Evolutionary conservation across 257 asterid species (phyloP), one percentile per base, ranked within the genome.

Genomic region (Jacaranda copaia): DNA sequence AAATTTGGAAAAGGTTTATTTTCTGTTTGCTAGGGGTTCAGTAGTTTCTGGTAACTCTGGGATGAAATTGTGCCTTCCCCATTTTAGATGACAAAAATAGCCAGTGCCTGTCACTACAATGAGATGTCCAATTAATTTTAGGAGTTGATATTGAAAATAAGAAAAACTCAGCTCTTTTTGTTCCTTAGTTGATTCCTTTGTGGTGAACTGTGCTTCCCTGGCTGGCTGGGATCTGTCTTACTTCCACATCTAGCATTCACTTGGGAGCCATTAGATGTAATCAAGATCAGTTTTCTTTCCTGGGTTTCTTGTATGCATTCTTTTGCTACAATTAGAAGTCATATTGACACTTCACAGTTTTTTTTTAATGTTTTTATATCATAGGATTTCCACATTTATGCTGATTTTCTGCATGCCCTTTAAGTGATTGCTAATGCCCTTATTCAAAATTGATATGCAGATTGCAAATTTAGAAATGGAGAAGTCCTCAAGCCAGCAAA

Each of bases 401-500:
- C 70, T 55, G 66, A 39, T 59, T 58, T 43, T 5, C 18, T 74
- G 81, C 68, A 58, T 55, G 65, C 16, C 51, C 7, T 66, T 19
- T 35, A 79, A 77, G 70, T 60, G 61, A 55, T 35, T 43, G 14
- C 65, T 57, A 58, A 49, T 83, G 65, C 78, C 76, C 53, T 49
- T 70, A 68, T 25, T 63, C 40, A 16, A 65, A 76, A 64, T 36
- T 83, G 62, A 61, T 68, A 40, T 80, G 77, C 91, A 89, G 99
- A 91, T 90, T 82, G 80, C 85, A 67, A 72, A 73, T 74, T 78
- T 92, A 64, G 97, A 94, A 93, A 85, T 86, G 93, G 96, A 92
- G 88, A 92, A 87, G 75, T 91, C 92, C 78, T 88, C 97, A 76
- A 88, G 89, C 89, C 96, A 85, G 85, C 84, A 87, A 77, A 92